A percentile compares a stretch with the other conserved stretches of the same genome.
phyloP scores from a whole-genome alignment of 2,329 filamentous ascomycete species.

The Coleophoma crateriformis region DNA sequence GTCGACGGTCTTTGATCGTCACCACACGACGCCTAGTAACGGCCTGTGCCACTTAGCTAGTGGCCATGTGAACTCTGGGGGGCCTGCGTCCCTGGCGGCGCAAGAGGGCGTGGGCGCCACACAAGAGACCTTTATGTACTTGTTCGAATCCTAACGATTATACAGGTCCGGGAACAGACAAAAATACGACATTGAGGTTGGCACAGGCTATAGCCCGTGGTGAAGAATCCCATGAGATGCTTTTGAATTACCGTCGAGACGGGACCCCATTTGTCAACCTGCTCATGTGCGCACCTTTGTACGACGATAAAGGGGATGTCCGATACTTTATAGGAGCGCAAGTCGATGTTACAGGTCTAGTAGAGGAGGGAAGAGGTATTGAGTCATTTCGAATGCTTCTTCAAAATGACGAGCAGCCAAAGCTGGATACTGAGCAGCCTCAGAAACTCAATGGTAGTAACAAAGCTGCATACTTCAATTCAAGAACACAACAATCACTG shows the following conservation, averaged over 20 bases:
- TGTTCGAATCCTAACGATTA: too few relatives aligned
- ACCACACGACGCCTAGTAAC: too few relatives aligned
- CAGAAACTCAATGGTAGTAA: slow-evolving; percentile 1
- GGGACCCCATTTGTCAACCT: slow-evolving; percentile 62
- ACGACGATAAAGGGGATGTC: slow-evolving; percentile 52
- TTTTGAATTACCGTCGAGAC: slow-evolving; percentile 66
- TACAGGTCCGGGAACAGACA: slow-evolving; percentile 55
- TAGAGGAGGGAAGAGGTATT: slow-evolving; percentile 53
- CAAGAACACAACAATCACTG: slow-evolving; percentile 28
- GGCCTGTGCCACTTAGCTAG: too few relatives aligned
- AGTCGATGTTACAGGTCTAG: slow-evolving; percentile 54
- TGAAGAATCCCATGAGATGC: slow-evolving; percentile 65
- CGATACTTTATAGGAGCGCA: slow-evolving; percentile 62
- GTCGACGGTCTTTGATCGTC: too few relatives aligned
- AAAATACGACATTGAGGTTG: slow-evolving; percentile 52
- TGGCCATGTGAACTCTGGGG: too few relatives aligned
- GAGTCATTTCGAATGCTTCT: slow-evolving; percentile 46
- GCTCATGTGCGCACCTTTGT: slow-evolving; percentile 56
- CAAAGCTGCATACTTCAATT: slow-evolving; percentile 2
- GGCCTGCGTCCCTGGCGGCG: too few relatives aligned
- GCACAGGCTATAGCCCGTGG: slow-evolving; percentile 54
- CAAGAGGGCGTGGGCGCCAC: too few relatives aligned
- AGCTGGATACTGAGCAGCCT: slow-evolving; percentile 6
- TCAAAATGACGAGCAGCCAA: slow-evolving; percentile 18
- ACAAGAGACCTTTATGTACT: too few relatives aligned